Evolutionary conservation across 1,139 yeast genomes (phyloP).

Genomic region (Protomyces lactucae-debilis): DNA sequence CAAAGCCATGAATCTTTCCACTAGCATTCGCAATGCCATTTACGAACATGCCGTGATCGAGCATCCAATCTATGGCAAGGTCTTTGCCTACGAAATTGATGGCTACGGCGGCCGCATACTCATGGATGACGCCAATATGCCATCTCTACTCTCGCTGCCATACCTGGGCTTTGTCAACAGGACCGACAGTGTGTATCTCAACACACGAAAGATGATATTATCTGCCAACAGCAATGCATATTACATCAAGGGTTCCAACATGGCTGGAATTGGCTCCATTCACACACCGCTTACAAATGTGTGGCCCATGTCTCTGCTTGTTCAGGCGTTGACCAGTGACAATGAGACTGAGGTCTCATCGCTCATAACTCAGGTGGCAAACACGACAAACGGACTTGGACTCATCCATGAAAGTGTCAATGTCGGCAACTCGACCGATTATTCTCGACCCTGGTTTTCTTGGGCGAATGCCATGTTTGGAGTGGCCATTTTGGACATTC

Average conservation of each 20-base stretch:
- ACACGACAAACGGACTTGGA: constrained; percentile 67
- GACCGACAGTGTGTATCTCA: constrained; percentile 60
- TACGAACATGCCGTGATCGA: constrained; percentile 57
- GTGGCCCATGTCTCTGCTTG: constrained; percentile 84
- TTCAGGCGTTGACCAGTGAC: constrained; percentile 67
- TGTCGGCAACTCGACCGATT: constrained; percentile 51
- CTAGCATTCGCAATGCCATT: constrained; percentile 52
- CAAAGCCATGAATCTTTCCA: constrained; percentile 37
- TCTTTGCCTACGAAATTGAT: constrained; percentile 83
- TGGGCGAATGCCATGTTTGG: constrained; percentile 90
- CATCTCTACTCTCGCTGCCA: constrained; percentile 74
- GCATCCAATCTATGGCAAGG: constrained; percentile 67
- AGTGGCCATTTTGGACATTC: constrained; percentile 70
- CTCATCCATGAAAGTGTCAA: constrained; percentile 78
- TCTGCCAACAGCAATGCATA: constrained; percentile 65
- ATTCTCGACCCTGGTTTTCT: constrained; percentile 50
- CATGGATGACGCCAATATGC: constrained; percentile 91
- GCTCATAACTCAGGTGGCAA: constrained; percentile 51
- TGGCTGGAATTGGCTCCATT: constrained; percentile 85
- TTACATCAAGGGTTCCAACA: constrained; percentile 60
- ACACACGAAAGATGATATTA: constrained; percentile 72
- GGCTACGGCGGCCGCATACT: constrained; percentile 70
- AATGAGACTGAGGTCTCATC: constrained; percentile 61
- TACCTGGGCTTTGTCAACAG: constrained; percentile 61
- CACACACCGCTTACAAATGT: constrained; percentile 76